phyloP scores from a whole-genome alignment of 148 eudicot species.

The Euryodendron excelsum region DNA sequence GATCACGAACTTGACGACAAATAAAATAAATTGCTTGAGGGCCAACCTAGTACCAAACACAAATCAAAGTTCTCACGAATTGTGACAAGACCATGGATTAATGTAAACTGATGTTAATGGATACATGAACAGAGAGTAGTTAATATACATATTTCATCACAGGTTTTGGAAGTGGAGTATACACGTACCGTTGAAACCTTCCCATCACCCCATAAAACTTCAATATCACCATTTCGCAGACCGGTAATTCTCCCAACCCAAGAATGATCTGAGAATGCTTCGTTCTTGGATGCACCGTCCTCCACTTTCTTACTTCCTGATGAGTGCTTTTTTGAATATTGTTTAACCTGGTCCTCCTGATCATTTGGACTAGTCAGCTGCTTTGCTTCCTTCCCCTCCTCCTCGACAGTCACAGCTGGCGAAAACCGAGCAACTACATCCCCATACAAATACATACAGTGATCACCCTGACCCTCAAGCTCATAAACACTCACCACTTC shows the following conservation, averaged over 20 bases:
- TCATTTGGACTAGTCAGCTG: conserved; percentile 26
- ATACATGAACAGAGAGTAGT: conserved; percentile 4
- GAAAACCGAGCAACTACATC: conserved; percentile 91
- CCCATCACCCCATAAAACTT: conserved; percentile 98
- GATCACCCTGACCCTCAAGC: conserved; percentile 90
- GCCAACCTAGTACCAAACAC: conserved; percentile 71
- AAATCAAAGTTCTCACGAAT: not conserved
- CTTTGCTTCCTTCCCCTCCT: conserved; percentile 29
- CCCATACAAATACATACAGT: conserved; percentile 97
- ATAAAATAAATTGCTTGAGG: conserved; percentile 99
- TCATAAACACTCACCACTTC: conserved; percentile 98
- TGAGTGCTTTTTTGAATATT: conserved; percentile 21
- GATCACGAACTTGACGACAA: conserved; percentile 81
- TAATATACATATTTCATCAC: not conserved
- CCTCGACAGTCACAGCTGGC: conserved; percentile 35
- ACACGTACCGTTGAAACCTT: conserved; percentile 82
- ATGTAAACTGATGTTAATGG: not conserved
- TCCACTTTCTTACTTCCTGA: conserved; percentile 21
- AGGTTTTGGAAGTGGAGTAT: conserved; percentile 6
- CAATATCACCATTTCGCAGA: conserved; percentile 89
- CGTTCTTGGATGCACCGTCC: conserved; percentile 35
- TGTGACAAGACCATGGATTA: not conserved
- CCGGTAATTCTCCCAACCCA: conserved; percentile 99
- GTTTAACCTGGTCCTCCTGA: too few species aligned
- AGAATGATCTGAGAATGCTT: conserved; percentile 64